Base-by-base conservation (phyloP, 2,329 filamentous ascomycete species). In the Didymosphaeria variabile region DNA sequence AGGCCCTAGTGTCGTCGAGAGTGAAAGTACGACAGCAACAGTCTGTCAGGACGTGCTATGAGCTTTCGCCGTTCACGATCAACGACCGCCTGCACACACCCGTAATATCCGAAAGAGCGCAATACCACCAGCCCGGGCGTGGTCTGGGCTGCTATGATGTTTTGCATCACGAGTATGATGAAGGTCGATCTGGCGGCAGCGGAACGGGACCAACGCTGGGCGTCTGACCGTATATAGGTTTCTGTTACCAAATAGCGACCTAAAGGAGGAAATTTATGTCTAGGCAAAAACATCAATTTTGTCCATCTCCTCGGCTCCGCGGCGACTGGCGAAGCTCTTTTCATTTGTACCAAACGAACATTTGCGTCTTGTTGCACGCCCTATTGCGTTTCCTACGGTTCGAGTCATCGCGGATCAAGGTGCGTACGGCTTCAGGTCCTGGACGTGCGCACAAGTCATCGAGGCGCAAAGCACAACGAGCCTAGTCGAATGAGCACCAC, bases 211-310 rank as follows among this genome's bases (percentile, higher is more conserved):
- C 45, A n/a, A 32, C 32, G 69, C 67, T 69, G 68, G 55, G 45
- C 29, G 29, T 46, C 51, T 58, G 54, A 51, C 56, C 58, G 15
- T 52, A 53, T 47, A 52, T 21, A 42, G 55, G 61, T 65, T 63
- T 58, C 53, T 55, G 68, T 74, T 69, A 73, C 69, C 67, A 72
- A 74, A 70, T 55, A 61, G 55, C 23, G 67, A 70, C 58, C 36
- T 56, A 40, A 31, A 55, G 31, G 34, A 46, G 42, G 29, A 26
- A 46, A 46, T 55, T 17, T 17, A 29, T 55, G 42, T 36, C 40
- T 46, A 46, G 32, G 53, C 55, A 47, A 46, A 57, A 57, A 49
- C 38, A 26, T 23, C 10, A 42, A 15, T 45, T 49, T 52, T 23
- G 26, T 36, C 36, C 61, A 69, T 73, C 71, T 74, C 71, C 71